Evolutionary conservation across 2,329 filamentous ascomycete species (phyloP), one percentile per base, ranked within the genome.

Genomic region (Botrytis tulipae): DNA sequence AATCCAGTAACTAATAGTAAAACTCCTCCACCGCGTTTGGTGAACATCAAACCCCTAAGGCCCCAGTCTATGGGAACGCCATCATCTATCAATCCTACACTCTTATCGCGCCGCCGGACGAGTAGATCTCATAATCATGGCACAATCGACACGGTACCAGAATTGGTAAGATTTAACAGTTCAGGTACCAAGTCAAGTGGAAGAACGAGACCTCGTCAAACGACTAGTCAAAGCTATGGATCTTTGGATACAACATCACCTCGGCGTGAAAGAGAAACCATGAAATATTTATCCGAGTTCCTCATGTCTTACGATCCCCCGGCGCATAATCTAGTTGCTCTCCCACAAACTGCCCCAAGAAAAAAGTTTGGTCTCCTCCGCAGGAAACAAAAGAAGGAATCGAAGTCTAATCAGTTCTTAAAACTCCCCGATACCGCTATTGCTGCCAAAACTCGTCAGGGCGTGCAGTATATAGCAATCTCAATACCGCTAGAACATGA

Each of bases 391-490:
- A 77, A 62, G 54, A 76, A 72, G 62, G 84, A 81, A 76, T 84
- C 78, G 60, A 75, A 75, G 42, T 9, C 77, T 74, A 79, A 79
- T 1, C 76, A 80, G 40, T 74, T 80, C 35, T 79, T 86, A 74
- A 80, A 78, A 70, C 82, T 90, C 5, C 88, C 88, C 14, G 87
- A 90, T 78, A 86, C 85, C 37, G 87, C 87, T 20, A 83, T 90
- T 22, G 85, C 86, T 6, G 86, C 87, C 12, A 86, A 81, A 51
- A 90, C 87, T 0, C 86, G 80, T 10, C 84, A 82, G 4, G 88
- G 88, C 1, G 83, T 88, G 77, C 84, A 86, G 7, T 86, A 90
- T 76, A 89, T 90, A 75, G 87, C 88, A 73, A 90, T 90, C 70
- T 89, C 88, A 0, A 89, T 90, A 62, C 88, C 88, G 1, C 74